Conservation (phyloP, 441 rosid species). For the Gossypium schwendimanii region DNA sequence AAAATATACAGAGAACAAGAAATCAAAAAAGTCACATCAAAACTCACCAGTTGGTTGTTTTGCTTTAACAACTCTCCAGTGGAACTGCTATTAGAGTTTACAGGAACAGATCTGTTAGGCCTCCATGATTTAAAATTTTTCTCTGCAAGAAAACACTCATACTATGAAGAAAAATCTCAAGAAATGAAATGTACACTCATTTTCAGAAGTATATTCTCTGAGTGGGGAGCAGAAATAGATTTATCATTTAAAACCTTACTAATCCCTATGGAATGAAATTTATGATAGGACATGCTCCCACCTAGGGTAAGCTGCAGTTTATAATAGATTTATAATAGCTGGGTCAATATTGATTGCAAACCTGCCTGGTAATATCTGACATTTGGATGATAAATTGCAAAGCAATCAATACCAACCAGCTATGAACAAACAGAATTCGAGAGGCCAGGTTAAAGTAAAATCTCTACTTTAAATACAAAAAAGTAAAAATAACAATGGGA, state of each 20-base stretch:
- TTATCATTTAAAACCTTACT: background rate
- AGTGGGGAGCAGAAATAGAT: background rate
- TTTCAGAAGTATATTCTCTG: background rate
- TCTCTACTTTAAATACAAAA: background rate
- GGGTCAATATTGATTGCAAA: background rate
- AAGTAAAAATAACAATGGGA: background rate
- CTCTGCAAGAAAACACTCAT: conserved; percentile 27
- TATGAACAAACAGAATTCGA: background rate
- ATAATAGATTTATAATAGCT: background rate
- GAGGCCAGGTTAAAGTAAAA: background rate
- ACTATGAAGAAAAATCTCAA: background rate
- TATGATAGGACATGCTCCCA: background rate
- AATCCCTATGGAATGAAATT: background rate
- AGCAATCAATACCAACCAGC: background rate
- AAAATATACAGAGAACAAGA: background rate
- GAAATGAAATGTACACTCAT: background rate
- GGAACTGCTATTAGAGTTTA: conserved; percentile 17
- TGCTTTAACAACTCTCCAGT: conserved; percentile 24
- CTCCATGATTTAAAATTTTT: conserved; percentile 44
- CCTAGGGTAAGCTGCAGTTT: background rate
- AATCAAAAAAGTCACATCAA: conserved; percentile 13
- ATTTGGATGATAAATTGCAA: background rate
- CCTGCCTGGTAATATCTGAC: background rate
- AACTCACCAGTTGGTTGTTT: conserved; percentile 32
- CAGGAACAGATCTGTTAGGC: conserved; percentile 29